These are phyloP conservation scores for Wallacemonas rigidus DNA, from an alignment of 208 protist genomes.

Conservation along the genomic window DNA sequence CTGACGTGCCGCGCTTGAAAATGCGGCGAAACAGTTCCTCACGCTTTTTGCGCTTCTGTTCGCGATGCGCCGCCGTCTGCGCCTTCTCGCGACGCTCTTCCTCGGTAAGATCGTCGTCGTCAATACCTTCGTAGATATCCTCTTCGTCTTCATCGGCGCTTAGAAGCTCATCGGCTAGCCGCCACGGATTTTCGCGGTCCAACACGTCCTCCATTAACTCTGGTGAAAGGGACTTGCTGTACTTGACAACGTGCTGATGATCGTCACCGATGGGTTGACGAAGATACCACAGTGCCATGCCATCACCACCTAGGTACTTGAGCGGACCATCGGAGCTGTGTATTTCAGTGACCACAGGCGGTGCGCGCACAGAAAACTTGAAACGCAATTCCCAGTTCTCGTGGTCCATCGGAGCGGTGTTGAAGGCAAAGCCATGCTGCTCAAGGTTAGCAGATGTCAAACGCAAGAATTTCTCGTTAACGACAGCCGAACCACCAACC, in stretches of 20 bases:
- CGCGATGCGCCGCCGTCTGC: slow-evolving; percentile 27
- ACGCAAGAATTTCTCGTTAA: slow-evolving; percentile 79
- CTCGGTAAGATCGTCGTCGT: slow-evolving; percentile 51
- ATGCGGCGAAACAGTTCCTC: slow-evolving; percentile 66
- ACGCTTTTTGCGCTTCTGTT: slow-evolving; percentile 42
- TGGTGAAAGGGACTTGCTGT: slow-evolving; percentile 64
- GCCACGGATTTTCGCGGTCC: slow-evolving; percentile 59
- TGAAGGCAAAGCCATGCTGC: slow-evolving; percentile 82
- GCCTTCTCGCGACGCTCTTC: slow-evolving; percentile 33
- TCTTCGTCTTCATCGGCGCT: slow-evolving; percentile 61
- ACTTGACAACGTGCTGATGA: slow-evolving; percentile 81
- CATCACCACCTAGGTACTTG: slow-evolving; percentile 77
- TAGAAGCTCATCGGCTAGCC: slow-evolving; percentile 67
- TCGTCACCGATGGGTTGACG: slow-evolving; percentile 78
- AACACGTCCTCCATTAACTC: slow-evolving; percentile 49
- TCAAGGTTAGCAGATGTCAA: slow-evolving; percentile 72
- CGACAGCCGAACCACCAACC: slow-evolving; percentile 78
- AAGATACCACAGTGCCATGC: slow-evolving; percentile 85
- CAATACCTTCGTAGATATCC: slow-evolving; percentile 41
- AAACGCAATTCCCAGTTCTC: slow-evolving; percentile 72
- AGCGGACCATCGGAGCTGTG: slow-evolving; percentile 4
- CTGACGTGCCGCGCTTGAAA: slow-evolving; percentile 71
- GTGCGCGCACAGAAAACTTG: slow-evolving; percentile 72
- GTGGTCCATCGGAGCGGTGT: slow-evolving; percentile 75
- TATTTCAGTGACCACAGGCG: slow-evolving; percentile 30